Evolutionary conservation across 345 rosid species (phyloP).

Genomic region (Erucastrum elatum): DNA sequence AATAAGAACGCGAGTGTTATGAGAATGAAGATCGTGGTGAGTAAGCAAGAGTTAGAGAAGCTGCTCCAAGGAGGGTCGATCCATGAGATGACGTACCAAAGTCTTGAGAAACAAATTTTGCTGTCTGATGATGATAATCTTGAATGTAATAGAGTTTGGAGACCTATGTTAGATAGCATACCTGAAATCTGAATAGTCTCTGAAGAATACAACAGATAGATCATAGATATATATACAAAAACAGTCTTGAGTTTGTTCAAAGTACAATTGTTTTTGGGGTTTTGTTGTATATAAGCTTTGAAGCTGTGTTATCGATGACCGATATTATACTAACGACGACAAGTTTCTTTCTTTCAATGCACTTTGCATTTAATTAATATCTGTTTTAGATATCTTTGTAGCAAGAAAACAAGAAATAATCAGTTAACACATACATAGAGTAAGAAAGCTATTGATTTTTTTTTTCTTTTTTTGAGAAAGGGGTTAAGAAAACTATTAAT

Average conservation of each 20-base stretch:
- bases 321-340: not conserved
- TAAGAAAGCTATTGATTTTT: not conserved
- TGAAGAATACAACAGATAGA: not conserved
- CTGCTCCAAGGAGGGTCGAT: conserved; percentile 59
- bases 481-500: not conserved
- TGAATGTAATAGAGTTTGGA: conserved; percentile 44
- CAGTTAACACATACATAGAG: not conserved
- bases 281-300: conserved; percentile 16
- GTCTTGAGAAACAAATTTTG: conserved; percentile 43
- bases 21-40: conserved; percentile 78
- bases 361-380: not conserved
- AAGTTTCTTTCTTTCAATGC: not conserved
- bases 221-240: conserved; percentile 4
- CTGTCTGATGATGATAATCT: conserved; percentile 1
- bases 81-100: conserved; percentile 49
- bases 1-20: conserved; percentile 36
- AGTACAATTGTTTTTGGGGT: not conserved
- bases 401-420: conserved; percentile 5
- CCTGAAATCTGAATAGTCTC: conserved; percentile 55
- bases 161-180: conserved; percentile 63
- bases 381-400: not conserved
- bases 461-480: no score
- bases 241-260: conserved; percentile 25
- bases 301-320: conserved; percentile 9
- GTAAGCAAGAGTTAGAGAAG: conserved; percentile 68